Conservation (phyloP, 2,329 filamentous ascomycete species). For the Fusarium sp. region DNA sequence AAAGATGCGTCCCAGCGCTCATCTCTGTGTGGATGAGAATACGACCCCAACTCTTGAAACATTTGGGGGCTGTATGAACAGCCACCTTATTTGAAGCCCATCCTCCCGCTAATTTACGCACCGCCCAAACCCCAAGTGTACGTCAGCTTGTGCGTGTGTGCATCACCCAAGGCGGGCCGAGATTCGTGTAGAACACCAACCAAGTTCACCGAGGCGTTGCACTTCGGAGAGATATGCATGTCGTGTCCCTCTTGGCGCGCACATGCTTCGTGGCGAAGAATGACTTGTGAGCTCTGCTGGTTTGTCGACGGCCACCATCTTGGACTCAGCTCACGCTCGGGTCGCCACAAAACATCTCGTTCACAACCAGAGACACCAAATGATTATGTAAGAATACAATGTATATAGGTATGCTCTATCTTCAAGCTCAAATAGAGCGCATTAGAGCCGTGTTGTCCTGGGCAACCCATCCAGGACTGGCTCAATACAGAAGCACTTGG, state of each 20-base stretch:
- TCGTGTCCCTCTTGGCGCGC: background rate
- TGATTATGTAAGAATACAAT: background rate
- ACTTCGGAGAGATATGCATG: background rate
- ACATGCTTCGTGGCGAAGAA: background rate
- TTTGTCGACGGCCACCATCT: background rate
- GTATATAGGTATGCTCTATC: background rate
- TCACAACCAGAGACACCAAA: background rate
- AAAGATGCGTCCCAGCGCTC: slow-evolving; percentile 10
- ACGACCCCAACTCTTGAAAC: background rate
- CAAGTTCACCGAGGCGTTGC: background rate
- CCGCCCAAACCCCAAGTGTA: background rate
- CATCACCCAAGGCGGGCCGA: background rate
- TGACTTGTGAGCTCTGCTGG: background rate
- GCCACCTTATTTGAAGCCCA: slow-evolving; percentile 19
- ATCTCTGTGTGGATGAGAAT: slow-evolving; percentile 18
- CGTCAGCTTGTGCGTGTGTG: background rate
- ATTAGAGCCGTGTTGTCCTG: background rate
- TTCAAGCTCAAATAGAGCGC: background rate
- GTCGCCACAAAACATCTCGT: background rate
- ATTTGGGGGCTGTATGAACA: background rate
- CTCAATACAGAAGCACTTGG: background rate
- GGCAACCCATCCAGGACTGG: background rate
- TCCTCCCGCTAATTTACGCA: background rate
- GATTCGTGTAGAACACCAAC: background rate
- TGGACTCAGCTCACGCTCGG: background rate